Conservation (phyloP, 1,139 yeast species). For the Nadsonia starkeyi-henricii region DNA sequence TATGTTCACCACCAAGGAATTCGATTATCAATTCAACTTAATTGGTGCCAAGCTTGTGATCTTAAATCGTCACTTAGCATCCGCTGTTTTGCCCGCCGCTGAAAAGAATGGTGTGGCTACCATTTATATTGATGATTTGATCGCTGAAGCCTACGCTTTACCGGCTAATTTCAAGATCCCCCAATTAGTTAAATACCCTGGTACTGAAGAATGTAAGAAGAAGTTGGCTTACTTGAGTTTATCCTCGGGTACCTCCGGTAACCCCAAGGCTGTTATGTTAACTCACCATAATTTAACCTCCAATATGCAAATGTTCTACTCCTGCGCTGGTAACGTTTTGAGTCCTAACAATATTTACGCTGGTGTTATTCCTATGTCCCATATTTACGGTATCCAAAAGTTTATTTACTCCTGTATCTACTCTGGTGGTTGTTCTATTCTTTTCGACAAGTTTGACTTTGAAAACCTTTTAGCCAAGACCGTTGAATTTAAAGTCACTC, state of each 20-base stretch:
- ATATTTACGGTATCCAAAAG: conserved; percentile 23
- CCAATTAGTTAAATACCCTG: conserved; percentile 8
- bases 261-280: conserved; percentile 60
- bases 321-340: conserved; percentile 11
- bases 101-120: too few relatives aligned
- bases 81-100: conserved; percentile 11
- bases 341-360: conserved; percentile 10
- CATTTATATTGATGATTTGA: conserved; percentile 4
- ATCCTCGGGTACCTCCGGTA: conserved; percentile 67
- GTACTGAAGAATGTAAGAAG: conserved; percentile 8
- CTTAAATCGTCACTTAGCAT: conserved; percentile 12
- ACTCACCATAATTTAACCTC: conserved; percentile 33
- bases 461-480: conserved; percentile 18
- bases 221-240: conserved; percentile 31
- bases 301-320: conserved; percentile 13
- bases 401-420: conserved; percentile 16
- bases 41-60: conserved; percentile 20
- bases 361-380: conserved; percentile 25
- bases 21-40: conserved; percentile 22
- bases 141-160: conserved; percentile 8
- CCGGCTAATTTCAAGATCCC: conserved; percentile 9
- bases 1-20: conserved; percentile 22
- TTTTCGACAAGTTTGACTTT: conserved; percentile 23
- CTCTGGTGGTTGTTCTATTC: conserved; percentile 16
- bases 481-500: conserved; percentile 17